Evolutionary conservation across 164 flowering plant species (phyloP).

Genomic region (Macadamia integrifolia): DNA sequence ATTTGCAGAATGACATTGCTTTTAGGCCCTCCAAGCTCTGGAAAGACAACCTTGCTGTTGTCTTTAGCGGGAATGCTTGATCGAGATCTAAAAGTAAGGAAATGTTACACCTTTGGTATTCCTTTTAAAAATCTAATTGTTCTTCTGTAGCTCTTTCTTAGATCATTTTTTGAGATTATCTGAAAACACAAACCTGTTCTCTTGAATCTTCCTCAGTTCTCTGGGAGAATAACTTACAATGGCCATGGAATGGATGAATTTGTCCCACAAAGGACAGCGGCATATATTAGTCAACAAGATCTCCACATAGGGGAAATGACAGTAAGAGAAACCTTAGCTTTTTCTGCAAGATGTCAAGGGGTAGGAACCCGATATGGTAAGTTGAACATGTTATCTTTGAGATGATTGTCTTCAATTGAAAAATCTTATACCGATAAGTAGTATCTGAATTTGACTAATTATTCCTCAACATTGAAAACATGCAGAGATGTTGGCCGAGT

Average conservation of each 20-base stretch:
- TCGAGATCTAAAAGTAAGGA: constrained; percentile 27
- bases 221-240: constrained; percentile 66
- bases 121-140: not conserved
- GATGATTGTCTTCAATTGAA: constrained; percentile 22
- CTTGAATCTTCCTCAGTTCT: constrained; percentile 22
- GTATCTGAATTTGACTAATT: constrained; percentile 16
- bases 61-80: constrained; percentile 8
- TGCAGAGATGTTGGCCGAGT: constrained; percentile 64
- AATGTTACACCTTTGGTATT: not conserved
- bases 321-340: constrained; percentile 24
- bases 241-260: constrained; percentile 66
- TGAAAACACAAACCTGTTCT: not conserved
- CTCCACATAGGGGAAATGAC: not conserved
- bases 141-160: not conserved
- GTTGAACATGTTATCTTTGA: not conserved
- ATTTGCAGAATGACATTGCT: not conserved
- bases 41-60: not conserved
- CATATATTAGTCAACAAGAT: constrained; percentile 62
- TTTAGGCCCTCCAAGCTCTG: constrained; percentile 1
- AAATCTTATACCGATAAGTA: constrained; percentile 45
- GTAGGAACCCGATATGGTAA: not conserved
- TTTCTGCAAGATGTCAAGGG: constrained; percentile 35
- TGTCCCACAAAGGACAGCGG: constrained; percentile 61
- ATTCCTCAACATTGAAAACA: not conserved
- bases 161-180: not conserved